Conservation (phyloP, 2,329 filamentous ascomycete species). For the Graphium sp. region DNA sequence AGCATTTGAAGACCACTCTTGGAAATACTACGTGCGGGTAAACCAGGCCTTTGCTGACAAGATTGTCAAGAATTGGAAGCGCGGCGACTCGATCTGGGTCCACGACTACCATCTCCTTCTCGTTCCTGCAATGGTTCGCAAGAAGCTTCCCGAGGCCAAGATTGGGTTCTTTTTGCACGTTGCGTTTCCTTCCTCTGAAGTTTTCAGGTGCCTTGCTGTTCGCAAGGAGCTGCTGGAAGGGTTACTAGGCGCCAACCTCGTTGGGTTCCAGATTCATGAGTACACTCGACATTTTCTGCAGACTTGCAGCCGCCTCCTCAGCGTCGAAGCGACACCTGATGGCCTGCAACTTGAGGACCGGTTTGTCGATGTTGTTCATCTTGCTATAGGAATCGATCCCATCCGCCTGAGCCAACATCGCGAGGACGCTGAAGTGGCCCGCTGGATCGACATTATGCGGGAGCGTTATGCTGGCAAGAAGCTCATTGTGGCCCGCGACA, state of each 20-base stretch:
- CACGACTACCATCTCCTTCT: conserved; percentile 91
- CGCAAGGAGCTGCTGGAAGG: conserved; percentile 79
- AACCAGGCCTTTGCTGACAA: conserved; percentile 88
- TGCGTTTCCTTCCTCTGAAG: conserved; percentile 88
- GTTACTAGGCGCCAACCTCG: conserved; percentile 80
- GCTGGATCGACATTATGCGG: conserved; percentile 66
- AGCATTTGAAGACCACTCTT: conserved; percentile 92
- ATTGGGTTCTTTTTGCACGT: conserved; percentile 95
- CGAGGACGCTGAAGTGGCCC: conserved; percentile 52
- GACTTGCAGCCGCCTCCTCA: conserved; percentile 80
- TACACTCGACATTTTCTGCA: conserved; percentile 91
- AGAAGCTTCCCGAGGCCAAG: conserved; percentile 80
- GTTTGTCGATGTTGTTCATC: conserved; percentile 74
- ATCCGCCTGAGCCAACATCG: conserved; percentile 56
- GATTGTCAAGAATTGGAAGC: conserved; percentile 84
- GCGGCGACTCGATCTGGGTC: conserved; percentile 83
- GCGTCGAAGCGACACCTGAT: conserved; percentile 76
- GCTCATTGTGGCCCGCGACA: conserved; percentile 84
- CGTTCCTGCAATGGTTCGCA: conserved; percentile 75
- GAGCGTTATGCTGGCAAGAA: conserved; percentile 78
- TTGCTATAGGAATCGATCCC: conserved; percentile 85
- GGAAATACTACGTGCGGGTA: conserved; percentile 83
- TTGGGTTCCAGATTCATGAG: conserved; percentile 87
- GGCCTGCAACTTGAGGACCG: conserved; percentile 84
- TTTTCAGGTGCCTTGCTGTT: conserved; percentile 80